Conservation (phyloP, 352 stramenopile species). For the Phytophthora idaei region DNA sequence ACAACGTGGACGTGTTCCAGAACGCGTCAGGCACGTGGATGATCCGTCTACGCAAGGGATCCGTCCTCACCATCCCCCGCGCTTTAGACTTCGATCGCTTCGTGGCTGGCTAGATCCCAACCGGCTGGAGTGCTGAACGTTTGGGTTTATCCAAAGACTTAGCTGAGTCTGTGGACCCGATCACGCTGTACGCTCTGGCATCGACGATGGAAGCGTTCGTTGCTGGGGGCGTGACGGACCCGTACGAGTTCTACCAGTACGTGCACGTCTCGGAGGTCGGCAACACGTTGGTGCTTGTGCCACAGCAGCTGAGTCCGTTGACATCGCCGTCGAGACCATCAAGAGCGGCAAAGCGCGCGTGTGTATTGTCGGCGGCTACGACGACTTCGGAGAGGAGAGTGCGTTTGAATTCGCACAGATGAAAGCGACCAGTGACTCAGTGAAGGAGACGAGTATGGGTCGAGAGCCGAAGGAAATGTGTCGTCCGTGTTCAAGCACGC, state of each 20-base stretch:
- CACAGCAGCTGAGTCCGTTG: slow-evolving; percentile 86
- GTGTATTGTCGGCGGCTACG: slow-evolving; percentile 85
- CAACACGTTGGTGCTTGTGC: slow-evolving; percentile 88
- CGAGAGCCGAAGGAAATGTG: slow-evolving; percentile 86
- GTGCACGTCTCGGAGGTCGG: slow-evolving; percentile 89
- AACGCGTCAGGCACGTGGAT: slow-evolving; percentile 75
- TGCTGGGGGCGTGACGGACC: slow-evolving; percentile 78
- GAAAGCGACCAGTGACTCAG: slow-evolving; percentile 88
- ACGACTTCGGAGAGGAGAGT: slow-evolving; percentile 88
- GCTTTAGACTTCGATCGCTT: slow-evolving; percentile 85
- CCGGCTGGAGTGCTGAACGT: slow-evolving; percentile 84
- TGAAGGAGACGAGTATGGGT: slow-evolving; percentile 81
- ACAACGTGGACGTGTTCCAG: slow-evolving; percentile 87
- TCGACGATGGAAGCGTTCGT: slow-evolving; percentile 88
- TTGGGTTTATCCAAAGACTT: slow-evolving; percentile 85
- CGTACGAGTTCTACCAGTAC: slow-evolving; percentile 93
- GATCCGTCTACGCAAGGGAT: slow-evolving; percentile 83
- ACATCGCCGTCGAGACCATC: slow-evolving; percentile 90
- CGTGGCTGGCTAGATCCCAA: slow-evolving; percentile 88
- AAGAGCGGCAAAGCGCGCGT: slow-evolving; percentile 87
- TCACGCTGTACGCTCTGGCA: slow-evolving; percentile 77
- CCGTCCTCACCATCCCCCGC: slow-evolving; percentile 83
- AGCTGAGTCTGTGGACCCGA: slow-evolving; percentile 76
- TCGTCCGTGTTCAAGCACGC: slow-evolving; percentile 77
- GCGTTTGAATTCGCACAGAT: slow-evolving; percentile 91